These are phyloP conservation scores for Euphorbia celastroides DNA, from an alignment of 441 rosid species.

Conservation along the genomic window DNA sequence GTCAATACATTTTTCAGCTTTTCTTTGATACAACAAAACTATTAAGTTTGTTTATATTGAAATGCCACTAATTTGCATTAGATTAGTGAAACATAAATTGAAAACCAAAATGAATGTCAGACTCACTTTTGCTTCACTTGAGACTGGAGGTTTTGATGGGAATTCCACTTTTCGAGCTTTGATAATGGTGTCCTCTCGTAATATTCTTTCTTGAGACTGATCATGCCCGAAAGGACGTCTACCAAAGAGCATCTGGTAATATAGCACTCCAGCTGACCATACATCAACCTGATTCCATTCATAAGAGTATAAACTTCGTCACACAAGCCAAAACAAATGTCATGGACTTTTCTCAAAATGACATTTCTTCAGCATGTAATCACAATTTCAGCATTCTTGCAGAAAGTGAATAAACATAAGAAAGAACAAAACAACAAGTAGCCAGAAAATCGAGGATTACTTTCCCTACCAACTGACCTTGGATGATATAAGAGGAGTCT, in stretches of 20 bases:
- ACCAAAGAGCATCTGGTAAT: slow-evolving; percentile 96
- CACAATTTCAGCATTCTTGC: neutral
- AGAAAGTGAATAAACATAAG: neutral
- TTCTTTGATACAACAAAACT: neutral
- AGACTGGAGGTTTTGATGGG: slow-evolving; percentile 86
- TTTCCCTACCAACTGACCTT: slow-evolving; percentile 79
- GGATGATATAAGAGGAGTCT: slow-evolving; percentile 88
- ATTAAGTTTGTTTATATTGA: neutral
- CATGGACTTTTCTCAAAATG: neutral
- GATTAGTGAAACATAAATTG: neutral
- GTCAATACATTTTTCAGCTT: neutral
- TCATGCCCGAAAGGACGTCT: slow-evolving; percentile 98
- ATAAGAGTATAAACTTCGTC: slow-evolving; percentile 6
- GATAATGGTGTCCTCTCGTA: slow-evolving; percentile 93
- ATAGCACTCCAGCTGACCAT: slow-evolving; percentile 93
- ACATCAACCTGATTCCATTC: slow-evolving; percentile 77
- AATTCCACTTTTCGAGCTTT: slow-evolving; percentile 96
- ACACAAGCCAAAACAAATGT: slow-evolving; percentile 5
- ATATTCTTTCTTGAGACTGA: slow-evolving; percentile 91
- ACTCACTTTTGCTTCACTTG: slow-evolving; percentile 92
- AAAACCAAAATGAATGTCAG: slow-evolving; percentile 1
- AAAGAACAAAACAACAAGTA: neutral
- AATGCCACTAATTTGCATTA: neutral
- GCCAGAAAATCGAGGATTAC: neutral
- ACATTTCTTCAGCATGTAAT: neutral